Evolutionary conservation across 164 flowering plant species (phyloP), one percentile per base, ranked within the genome.

Genomic region (Warburgia ugandensis): DNA sequence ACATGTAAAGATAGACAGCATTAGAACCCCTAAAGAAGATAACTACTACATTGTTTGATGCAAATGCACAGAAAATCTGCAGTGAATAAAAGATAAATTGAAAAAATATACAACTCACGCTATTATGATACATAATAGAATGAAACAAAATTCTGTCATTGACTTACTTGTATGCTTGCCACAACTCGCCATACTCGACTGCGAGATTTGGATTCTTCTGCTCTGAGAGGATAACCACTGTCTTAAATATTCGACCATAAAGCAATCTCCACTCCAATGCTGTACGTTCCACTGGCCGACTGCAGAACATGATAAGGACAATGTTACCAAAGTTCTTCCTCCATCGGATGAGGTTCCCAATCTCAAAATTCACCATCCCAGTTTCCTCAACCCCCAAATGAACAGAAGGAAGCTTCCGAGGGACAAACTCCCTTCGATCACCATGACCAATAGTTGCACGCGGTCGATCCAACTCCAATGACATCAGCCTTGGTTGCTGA

Each of bases 201-300:
- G 73, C 96, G 53, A 89, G 95, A 68, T 86, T 84, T 27, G 65
- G 58, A 68, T 84, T 78, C 54, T 75, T 86, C 58, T 74, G 63
- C 48, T 64, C 66, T 6, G 97, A 79, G 61, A 94, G 73, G 62
- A 94, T 86, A 49, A 94, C 58, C 10, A 94, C 96, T 21, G 95
- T 80, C 71, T 81, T 94, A 66, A 94, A 94, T 60, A 94, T 80
- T 66, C 99, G 65, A 12, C 99, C 99, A 66, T 94, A 94, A 49
- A 94, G 86, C 74, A 94, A 72, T 61, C 96, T 84, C 99, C 99
- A 94, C 55, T 94, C 99, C 55, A 94, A 61, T 33, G 99, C 99
- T 35, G 94, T 89, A 3, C 92, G 89, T 52, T 86, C 88, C 19
- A 94, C 92, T 32, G 90, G 89, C 35, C 87, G 80, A 61, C 48